Conservation (phyloP, 805 yeast species). For the Candida nanaspora region DNA sequence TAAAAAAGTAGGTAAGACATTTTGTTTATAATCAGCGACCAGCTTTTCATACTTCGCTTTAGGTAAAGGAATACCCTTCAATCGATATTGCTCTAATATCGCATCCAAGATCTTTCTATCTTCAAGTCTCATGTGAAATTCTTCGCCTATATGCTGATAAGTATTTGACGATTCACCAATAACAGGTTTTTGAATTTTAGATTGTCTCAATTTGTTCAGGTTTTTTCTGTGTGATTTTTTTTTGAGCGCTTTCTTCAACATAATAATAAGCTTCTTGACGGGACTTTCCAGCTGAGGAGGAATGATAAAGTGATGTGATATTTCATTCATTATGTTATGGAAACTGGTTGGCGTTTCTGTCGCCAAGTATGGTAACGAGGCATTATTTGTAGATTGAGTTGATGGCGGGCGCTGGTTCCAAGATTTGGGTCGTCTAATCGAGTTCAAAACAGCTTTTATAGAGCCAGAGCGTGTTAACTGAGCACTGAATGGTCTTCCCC, state of each 20-base stretch:
- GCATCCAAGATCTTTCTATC: not conserved
- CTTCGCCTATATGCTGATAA: not conserved
- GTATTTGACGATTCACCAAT: not conserved
- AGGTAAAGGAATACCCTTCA: not conserved
- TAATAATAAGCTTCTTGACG: not conserved
- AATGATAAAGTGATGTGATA: not conserved
- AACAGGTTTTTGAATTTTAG: not conserved
- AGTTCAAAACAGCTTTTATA: not conserved
- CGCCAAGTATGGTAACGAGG: not conserved
- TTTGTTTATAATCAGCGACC: conserved; percentile 5
- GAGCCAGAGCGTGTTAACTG: not conserved
- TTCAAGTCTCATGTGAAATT: not conserved
- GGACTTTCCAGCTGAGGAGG: not conserved
- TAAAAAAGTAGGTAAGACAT: conserved; percentile 2
- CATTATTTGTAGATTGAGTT: not conserved
- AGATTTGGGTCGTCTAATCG: not conserved
- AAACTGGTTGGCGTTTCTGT: not conserved
- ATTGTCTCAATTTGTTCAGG: not conserved
- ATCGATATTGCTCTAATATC: not conserved
- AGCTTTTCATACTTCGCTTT: conserved; percentile 7
- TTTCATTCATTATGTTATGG: not conserved
- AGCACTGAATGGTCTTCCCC: not conserved
- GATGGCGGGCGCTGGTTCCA: no score
- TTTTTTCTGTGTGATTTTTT: not conserved
- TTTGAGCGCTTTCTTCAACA: not conserved